These are phyloP conservation scores for Calonectria naviculata DNA, from an alignment of 2,329 filamentous ascomycete species.

Conservation along the genomic window DNA sequence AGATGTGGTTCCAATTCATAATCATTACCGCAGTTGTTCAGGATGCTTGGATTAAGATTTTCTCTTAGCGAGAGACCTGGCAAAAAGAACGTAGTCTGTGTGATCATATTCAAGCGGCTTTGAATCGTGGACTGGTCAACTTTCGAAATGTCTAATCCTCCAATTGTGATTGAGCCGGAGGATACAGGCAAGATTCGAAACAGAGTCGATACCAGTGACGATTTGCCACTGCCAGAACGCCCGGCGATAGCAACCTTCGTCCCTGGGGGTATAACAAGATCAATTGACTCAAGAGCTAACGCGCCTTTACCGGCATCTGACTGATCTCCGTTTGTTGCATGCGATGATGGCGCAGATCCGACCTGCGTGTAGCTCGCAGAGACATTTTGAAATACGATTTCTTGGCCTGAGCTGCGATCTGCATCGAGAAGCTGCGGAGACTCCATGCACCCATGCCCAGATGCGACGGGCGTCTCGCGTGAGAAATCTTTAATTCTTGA, in stretches of 20 bases:
- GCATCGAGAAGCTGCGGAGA: no score
- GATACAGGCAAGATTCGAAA: neutral
- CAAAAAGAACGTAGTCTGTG: neutral
- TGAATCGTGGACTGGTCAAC: neutral
- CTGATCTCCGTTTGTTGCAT: no score
- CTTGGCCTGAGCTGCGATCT: no score
- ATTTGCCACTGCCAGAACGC: neutral
- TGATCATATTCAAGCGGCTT: neutral
- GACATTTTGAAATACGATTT: no score
- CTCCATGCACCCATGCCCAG: neutral
- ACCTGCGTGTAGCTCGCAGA: no score
- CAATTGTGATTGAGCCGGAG: neutral
- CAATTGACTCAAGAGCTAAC: neutral
- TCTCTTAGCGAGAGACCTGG: neutral
- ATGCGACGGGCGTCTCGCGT: neutral
- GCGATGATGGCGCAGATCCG: no score
- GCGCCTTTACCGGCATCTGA: neutral
- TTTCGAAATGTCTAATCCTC: neutral
- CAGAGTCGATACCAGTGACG: neutral
- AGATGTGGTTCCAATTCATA: neutral
- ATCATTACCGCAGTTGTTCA: neutral
- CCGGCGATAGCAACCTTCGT: neutral
- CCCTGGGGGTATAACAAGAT: neutral
- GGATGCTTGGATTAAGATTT: neutral
- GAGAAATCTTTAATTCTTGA: constrained; percentile 34